phyloP scores from a whole-genome alignment of 1,284 basidiomycete genomes.

The Tylopilus orsonianus region DNA sequence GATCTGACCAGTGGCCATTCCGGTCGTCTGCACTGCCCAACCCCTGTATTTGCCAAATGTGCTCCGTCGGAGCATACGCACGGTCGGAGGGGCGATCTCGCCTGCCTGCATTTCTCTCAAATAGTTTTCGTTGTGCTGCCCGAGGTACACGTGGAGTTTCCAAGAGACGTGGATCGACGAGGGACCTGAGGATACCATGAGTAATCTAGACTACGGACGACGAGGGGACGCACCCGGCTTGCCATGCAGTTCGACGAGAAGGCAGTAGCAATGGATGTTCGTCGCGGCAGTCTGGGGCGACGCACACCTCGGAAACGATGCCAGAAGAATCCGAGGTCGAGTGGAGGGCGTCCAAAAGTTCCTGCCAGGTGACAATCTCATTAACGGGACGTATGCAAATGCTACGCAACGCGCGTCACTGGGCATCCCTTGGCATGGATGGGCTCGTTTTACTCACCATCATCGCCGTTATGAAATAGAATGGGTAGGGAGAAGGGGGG shows the following conservation, averaged over 20 bases:
- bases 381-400: conserved; percentile 21
- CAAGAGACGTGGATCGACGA: conserved; percentile 2
- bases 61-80: conserved; percentile 20
- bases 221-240: background rate
- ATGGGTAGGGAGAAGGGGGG: background rate
- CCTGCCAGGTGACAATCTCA: conserved; percentile 21
- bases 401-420: background rate
- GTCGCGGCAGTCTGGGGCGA: conserved; percentile 19
- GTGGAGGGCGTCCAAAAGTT: conserved; percentile 17
- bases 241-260: conserved; percentile 22
- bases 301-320: conserved; percentile 19
- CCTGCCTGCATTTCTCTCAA: conserved; percentile 8
- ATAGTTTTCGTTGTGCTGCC: conserved; percentile 20
- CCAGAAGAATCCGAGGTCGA: conserved; percentile 18
- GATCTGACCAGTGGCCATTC: conserved; percentile 14
- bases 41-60: conserved; percentile 23
- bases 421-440: background rate
- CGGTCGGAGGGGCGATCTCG: conserved; percentile 8
- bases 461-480: conserved; percentile 13
- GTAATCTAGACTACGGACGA: background rate
- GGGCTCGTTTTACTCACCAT: conserved; percentile 15
- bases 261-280: conserved; percentile 19
- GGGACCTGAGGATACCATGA: conserved; percentile 3
- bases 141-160: conserved; percentile 12
- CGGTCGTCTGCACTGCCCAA: conserved; percentile 16